Conservation (phyloP, 257 asterid species). For the Plectranthus barbatus region DNA sequence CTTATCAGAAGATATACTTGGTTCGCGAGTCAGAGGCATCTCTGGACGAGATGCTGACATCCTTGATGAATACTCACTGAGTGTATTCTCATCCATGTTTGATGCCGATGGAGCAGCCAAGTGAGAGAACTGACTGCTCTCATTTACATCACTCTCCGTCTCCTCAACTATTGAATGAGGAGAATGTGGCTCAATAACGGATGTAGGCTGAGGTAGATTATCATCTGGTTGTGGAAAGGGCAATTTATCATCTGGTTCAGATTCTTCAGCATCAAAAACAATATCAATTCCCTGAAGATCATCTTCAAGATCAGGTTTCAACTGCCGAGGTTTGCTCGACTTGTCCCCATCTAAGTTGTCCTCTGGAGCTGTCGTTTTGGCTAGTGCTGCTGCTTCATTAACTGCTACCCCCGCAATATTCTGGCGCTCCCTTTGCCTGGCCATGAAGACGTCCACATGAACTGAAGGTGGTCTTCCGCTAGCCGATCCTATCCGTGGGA, state of each 20-base stretch:
- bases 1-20: constrained; percentile 71
- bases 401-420: constrained; percentile 33
- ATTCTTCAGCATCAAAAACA: constrained; percentile 91
- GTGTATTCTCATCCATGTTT: constrained; percentile 54
- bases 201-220: constrained; percentile 48
- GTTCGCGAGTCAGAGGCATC: constrained; percentile 49
- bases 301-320: constrained; percentile 83
- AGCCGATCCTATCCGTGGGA: constrained; percentile 67
- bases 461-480: constrained; percentile 93
- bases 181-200: constrained; percentile 53
- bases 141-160: constrained; percentile 67
- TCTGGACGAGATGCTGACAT: constrained; percentile 71
- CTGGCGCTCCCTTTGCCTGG: constrained; percentile 92
- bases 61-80: constrained; percentile 72
- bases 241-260: constrained; percentile 77
- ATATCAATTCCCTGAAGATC: constrained; percentile 97
- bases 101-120: constrained; percentile 45
- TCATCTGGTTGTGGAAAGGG: constrained; percentile 88
- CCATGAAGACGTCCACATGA: constrained; percentile 96
- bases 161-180: constrained; percentile 91
- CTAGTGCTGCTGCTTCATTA: constrained; percentile 41
- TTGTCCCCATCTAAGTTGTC: constrained; percentile 47
- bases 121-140: constrained; percentile 48
- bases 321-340: constrained; percentile 40
- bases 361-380: constrained; percentile 40